Conservation (phyloP, 345 rosid species). For the Pugionium dolabratum region DNA sequence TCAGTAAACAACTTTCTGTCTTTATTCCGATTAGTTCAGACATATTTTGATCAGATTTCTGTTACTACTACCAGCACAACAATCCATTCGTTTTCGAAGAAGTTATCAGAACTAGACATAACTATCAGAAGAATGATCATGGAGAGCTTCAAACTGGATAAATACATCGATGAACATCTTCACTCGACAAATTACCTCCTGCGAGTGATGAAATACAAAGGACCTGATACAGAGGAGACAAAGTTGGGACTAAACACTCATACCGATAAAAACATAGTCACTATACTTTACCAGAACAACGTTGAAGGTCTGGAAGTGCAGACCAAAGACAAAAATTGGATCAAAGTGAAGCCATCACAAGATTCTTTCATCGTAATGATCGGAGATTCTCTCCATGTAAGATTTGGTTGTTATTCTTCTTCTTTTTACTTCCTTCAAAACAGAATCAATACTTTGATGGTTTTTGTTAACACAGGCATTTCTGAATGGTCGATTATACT, state of each 20-base stretch:
- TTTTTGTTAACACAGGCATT: no score
- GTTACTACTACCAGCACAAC: no score
- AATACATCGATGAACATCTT: slow-evolving; percentile 60
- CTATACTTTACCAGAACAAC: slow-evolving; percentile 62
- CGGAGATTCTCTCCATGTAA: slow-evolving; percentile 59
- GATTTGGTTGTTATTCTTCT: no score
- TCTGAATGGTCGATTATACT: no score
- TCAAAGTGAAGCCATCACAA: slow-evolving; percentile 51
- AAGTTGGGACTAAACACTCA: slow-evolving; percentile 50
- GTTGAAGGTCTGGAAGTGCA: slow-evolving; percentile 57
- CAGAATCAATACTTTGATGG: no score
- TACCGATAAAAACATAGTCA: slow-evolving; percentile 61
- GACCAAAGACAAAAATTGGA: slow-evolving; percentile 56
- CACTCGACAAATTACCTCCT: slow-evolving; percentile 56
- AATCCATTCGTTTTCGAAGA: no score
- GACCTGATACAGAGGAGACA: slow-evolving; percentile 50
- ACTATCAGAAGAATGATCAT: no score
- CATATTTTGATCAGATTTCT: slow-evolving; percentile 6
- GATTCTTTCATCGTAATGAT: slow-evolving; percentile 57
- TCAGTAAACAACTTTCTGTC: slow-evolving; percentile 17
- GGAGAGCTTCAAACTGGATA: no score
- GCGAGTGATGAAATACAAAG: slow-evolving; percentile 59
- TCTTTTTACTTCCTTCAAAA: no score
- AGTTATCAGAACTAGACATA: no score
- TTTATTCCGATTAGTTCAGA: not conserved